Evolutionary conservation across 2,329 filamentous ascomycete species (phyloP), one percentile per base, ranked within the genome.

Genomic region (Ustilaginoidea virens): DNA sequence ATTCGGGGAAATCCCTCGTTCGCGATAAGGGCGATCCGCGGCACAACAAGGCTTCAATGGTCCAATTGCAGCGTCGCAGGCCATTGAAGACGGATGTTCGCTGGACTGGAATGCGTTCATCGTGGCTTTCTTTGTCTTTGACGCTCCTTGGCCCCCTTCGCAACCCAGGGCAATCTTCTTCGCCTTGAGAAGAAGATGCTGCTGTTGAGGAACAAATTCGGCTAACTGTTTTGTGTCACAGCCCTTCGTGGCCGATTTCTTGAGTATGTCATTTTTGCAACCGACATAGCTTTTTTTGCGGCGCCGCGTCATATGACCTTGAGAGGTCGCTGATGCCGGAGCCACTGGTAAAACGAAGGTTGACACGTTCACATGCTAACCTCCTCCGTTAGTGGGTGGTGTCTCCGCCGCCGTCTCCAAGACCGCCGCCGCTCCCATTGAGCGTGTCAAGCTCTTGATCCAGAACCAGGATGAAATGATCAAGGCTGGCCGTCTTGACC

Each of bases 401-500:
- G 80, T 98, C 51, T 94, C 90, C 58, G 90, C 90, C 65, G 90
- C 90, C 65, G 86, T 98, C 79, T 98, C 90, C 61, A 98, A 98
- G 85, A 98, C 90, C 49, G 90, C 90, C 57, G 90, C 90, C 60
- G 90, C 90, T 68, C 90, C 90, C 67, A 98, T 98, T 53, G 90
- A 98, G 86, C 90, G 90, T 85, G 80, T 98, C 69, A 98, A 98
- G 86, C 90, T 98, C 59, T 82, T 98, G 58, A 92, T 98, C 71
- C 90, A 98, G 76, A 98, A 98, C 74, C 90, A 98, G 90, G 90
- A 98, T 90, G 90, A 98, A 76, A 98, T 98, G 90, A 69, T 98
- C 55, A 93, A 93, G 78, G 64, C 77, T 58, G 90, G 90, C 61
- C 90, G 90, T 83, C 87, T 98, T 45, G 83, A 92, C 74, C 79